Percentiles rank a stretch among this genome's conserved stretches.
Evolutionary conservation across 2,329 filamentous ascomycete species (phyloP).

Genomic region (Calcarisporium arbuscula): DNA sequence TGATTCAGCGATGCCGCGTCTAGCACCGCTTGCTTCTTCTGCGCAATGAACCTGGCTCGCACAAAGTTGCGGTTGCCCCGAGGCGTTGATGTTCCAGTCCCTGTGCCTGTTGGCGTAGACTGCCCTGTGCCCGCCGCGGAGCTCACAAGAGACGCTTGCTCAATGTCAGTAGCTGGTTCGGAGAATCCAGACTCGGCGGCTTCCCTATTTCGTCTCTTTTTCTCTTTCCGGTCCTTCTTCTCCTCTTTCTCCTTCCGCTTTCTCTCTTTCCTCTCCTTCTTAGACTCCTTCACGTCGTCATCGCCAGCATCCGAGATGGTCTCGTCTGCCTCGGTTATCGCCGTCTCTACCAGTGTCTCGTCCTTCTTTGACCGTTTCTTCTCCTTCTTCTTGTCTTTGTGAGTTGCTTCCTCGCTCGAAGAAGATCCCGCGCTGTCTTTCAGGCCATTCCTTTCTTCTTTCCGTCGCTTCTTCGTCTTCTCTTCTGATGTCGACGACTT

Average conservation of each 20-base stretch:
- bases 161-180: conserved; percentile 6
- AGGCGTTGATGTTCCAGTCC: conserved; percentile 40
- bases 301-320: conserved; percentile 20
- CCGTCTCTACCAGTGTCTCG: conserved; percentile 1
- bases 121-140: conserved; percentile 26
- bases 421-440: conserved; percentile 8
- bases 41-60: conserved; percentile 75
- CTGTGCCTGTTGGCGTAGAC: conserved; percentile 33
- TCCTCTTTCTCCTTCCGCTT: conserved; percentile 36
- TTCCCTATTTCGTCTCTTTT: conserved; percentile 45
- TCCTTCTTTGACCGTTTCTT: conserved; percentile 21
- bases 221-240: conserved; percentile 38
- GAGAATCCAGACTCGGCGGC: conserved; percentile 21
- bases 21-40: conserved; percentile 78
- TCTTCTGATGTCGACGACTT: conserved; percentile 20
- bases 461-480: conserved; percentile 30
- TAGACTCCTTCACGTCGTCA: conserved; percentile 16
- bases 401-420: conserved; percentile 1
- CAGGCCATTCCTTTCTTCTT: conserved; percentile 30
- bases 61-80: conserved; percentile 62
- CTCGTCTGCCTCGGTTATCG: conserved; percentile 1
- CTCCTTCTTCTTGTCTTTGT: conserved; percentile 17
- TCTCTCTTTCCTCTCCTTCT: conserved; percentile 34
- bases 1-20: conserved; percentile 81
- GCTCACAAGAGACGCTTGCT: conserved; percentile 12